Conservation (phyloP, 1,284 basidiomycete species). For the Leccinum proliferum region DNA sequence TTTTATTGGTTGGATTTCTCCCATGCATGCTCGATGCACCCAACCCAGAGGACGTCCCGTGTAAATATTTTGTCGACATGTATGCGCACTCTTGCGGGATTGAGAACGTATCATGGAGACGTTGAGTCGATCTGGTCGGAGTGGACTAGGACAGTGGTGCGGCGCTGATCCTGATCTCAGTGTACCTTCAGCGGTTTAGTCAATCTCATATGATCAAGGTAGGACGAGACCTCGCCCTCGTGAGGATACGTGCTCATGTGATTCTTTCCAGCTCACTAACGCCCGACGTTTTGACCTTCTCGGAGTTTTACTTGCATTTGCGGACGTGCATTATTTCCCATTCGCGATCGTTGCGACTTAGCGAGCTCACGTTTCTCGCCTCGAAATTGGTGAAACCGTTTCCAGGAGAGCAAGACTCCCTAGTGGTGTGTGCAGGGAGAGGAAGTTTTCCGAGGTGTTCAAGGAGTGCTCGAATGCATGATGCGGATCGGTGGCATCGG, state of each 20-base stretch:
- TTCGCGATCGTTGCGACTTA: slow-evolving; percentile 49
- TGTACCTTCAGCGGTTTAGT: slow-evolving; percentile 51
- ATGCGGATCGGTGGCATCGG: slow-evolving; percentile 62
- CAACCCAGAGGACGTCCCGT: slow-evolving; percentile 30
- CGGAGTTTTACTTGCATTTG: slow-evolving; percentile 43
- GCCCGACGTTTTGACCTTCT: slow-evolving; percentile 31
- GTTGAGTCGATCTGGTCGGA: slow-evolving; percentile 35
- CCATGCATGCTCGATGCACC: slow-evolving; percentile 36
- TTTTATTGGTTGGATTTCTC: slow-evolving; percentile 46
- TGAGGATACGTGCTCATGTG: neutral
- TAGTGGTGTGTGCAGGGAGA: slow-evolving; percentile 72
- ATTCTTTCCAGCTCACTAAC: slow-evolving; percentile 14
- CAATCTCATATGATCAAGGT: slow-evolving; percentile 47
- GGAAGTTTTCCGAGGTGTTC: slow-evolving; percentile 66
- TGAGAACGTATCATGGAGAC: slow-evolving; percentile 37
- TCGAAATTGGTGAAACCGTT: slow-evolving; percentile 36
- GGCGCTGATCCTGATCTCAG: slow-evolving; percentile 56
- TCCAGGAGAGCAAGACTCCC: slow-evolving; percentile 47
- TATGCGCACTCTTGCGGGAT: slow-evolving; percentile 41
- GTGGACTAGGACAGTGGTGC: slow-evolving; percentile 44
- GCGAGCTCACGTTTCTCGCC: slow-evolving; percentile 49
- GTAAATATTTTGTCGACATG: slow-evolving; percentile 45
- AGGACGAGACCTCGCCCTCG: slow-evolving; percentile 8
- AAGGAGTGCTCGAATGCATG: slow-evolving; percentile 79
- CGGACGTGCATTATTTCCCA: slow-evolving; percentile 56